Evolutionary conservation across 2,329 filamentous ascomycete species (phyloP), one percentile per base, ranked within the genome.

Genomic region (Leptographium procerum): DNA sequence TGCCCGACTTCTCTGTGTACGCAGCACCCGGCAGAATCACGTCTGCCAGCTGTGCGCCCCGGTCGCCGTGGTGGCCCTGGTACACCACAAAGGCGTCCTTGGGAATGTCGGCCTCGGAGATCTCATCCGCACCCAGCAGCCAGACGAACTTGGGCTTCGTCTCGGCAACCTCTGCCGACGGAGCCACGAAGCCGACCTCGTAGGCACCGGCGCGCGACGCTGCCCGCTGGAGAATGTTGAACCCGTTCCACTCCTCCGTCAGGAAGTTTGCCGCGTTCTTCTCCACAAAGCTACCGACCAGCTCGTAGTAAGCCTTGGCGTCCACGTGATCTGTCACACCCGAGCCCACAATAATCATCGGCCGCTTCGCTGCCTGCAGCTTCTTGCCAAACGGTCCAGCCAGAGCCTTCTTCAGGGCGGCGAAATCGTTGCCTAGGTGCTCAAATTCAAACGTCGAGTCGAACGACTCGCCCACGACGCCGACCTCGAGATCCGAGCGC

Each of bases 61-160:
- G 83, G 76, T 99, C 94, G 74, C 94, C 94, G 73, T 99, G 94
- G 73, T 99, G 94, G 64, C 94, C 94, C 75, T 99, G 94, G 79
- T 99, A 99, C 67, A 99, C 83, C 62, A 99, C 86, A 70, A 97
- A 99, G 14, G 94, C 91, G 65, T 94, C 88, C 79, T 94, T 95
- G 67, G 94, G 94, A 59, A 99, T 89, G 66, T 96, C 91, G 60
- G 83, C 81, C 65, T 89, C 84, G 63, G 81, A 80, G 69, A 97
- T 81, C 76, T 99, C 94, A 70, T 99, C 94, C 31, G 94, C 94
- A 65, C 91, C 94, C 56, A 99, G 85, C 56, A 99, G 85, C 91
- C 92, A 99, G 69, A 99, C 77, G 69, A 99, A 91, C 81, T 97
- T 99, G 62, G 94, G 86, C 70, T 85, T 88, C 55, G 89, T 92